Evolutionary conservation across 495 filamentous ascomycete species (phyloP), one percentile per base, ranked within the genome.

Genomic region (Penicillium goetzii): DNA sequence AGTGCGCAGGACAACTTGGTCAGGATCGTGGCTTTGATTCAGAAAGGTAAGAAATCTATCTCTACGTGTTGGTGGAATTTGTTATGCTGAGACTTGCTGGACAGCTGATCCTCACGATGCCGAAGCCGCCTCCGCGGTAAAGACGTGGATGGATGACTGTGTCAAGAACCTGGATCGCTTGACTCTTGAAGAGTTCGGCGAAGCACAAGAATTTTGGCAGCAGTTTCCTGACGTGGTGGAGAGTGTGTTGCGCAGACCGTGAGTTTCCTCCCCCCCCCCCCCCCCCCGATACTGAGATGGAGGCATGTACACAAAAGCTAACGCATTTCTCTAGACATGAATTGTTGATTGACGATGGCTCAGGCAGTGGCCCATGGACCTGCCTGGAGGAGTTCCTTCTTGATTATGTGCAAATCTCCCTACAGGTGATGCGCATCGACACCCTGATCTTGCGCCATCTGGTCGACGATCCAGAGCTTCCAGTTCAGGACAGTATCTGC

Each of bases 181-280:
- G 26, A 74, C 68, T 2, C 69, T 67, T 26, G 68, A 65, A 23
- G 63, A 67, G 12, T 63, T 75, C 9, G 43, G 59, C 3, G 76
- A 84, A 3, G 74, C 86, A 32, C 60, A 65, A 26, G 76, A 79
- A 9, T 85, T 86, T 65, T 88, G 85, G 85, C 79, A 84, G 28
- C 74, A 80, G 12, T 41, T 88, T 8, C 81, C 83, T 2, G 55
- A 34, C 0, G 25, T 86, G 26, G 58, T 82, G 33, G 80, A 84
- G 43, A 64, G 62, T 41, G 54, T 86, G 19, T 62, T 84, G 50
- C 75, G 74, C 60, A 74, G 84, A 73, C 58, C 68, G 81, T 83
- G 75, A 64, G 76, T 30, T 30, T 15, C 49, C n/a, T 11, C n/a
- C 21, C 7, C 30, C 25, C 15, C 26, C 21, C 9, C 49, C n/a